Evolutionary conservation across 345 rosid genomes (phyloP).

Genomic region (Corchorus capsularis): DNA sequence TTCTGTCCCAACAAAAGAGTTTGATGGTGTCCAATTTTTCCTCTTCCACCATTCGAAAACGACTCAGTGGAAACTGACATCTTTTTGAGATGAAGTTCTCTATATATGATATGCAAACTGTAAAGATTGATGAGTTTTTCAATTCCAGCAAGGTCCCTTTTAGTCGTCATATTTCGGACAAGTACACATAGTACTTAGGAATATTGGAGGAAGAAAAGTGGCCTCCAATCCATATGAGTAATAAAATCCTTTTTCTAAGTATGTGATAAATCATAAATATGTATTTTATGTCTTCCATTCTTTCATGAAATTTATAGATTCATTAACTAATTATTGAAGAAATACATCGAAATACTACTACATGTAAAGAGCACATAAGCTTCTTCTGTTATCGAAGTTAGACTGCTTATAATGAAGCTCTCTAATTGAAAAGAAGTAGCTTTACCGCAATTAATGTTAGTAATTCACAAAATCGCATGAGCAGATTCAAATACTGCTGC

Average conservation of each 20-base stretch:
- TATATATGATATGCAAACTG: not conserved
- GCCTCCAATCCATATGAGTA: not conserved
- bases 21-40: not conserved
- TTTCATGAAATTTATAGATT: not conserved
- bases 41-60: not conserved
- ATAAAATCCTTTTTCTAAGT: not conserved
- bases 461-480: constrained; percentile 47
- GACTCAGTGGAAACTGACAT: not conserved
- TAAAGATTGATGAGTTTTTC: not conserved
- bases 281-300: not conserved
- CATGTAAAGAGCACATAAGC: not conserved
- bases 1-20: not conserved
- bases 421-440: not conserved
- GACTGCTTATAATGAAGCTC: not conserved
- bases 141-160: not conserved
- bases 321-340: not conserved
- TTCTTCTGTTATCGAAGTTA: not conserved
- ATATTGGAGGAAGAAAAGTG: not conserved
- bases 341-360: not conserved
- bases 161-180: not conserved
- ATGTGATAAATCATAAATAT: not conserved
- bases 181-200: not conserved
- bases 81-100: not conserved
- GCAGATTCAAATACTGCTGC: constrained; percentile 45
- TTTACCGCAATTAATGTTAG: constrained; percentile 6